Evolutionary conservation across 306 rosid genomes (phyloP).

Genomic region (Mucuna pruriens): DNA sequence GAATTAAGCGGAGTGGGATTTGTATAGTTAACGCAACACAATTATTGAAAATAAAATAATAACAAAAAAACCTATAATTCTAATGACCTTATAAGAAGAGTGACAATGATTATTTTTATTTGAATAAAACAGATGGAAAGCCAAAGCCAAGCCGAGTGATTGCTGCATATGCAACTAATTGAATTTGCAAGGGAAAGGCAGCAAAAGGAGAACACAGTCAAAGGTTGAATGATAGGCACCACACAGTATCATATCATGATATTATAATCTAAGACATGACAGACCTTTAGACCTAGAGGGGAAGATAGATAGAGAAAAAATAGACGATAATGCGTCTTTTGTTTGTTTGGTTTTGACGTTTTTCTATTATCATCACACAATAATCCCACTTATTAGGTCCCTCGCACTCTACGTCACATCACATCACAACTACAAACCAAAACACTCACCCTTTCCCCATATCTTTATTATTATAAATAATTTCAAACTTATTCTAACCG

Average conservation of each 20-base stretch:
- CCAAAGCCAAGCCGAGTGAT: background rate
- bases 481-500: background rate
- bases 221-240: constrained; percentile 24
- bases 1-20: too few species aligned
- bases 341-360: constrained; percentile 19
- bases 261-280: constrained; percentile 7
- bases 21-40: too few species aligned
- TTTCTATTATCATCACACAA: background rate
- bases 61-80: too few species aligned
- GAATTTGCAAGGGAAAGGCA: background rate
- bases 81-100: too few species aligned
- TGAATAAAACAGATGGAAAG: background rate
- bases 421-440: background rate
- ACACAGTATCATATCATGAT: background rate
- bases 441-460: background rate
- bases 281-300: background rate
- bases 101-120: background rate
- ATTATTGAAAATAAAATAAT: too few species aligned
- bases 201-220: background rate
- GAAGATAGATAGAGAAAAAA: background rate
- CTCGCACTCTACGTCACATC: background rate
- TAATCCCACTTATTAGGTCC: constrained; percentile 8
- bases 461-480: background rate
- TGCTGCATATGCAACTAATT: background rate
- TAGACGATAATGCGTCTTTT: background rate